Conservation (phyloP, 495 filamentous ascomycete species). For the Neurospora sp. region DNA sequence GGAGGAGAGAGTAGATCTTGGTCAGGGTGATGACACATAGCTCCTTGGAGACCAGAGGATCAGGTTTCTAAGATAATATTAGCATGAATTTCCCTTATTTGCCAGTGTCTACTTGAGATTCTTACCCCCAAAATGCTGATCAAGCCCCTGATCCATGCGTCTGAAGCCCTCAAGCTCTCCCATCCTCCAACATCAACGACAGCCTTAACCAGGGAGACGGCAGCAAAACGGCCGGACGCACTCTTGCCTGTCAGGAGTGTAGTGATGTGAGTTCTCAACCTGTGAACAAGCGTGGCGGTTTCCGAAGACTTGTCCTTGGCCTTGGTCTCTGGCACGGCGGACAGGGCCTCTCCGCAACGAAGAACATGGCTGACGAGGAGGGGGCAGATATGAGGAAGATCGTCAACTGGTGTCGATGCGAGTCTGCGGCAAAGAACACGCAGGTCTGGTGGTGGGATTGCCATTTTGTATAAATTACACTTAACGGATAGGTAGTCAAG, state of each 20-base stretch:
- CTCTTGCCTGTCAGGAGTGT: conserved; percentile 64
- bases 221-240: conserved; percentile 63
- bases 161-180: conserved; percentile 60
- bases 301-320: conserved; percentile 49
- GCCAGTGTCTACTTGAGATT: not conserved
- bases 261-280: conserved; percentile 65
- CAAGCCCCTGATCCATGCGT: conserved; percentile 62
- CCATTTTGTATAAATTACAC: not conserved
- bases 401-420: conserved; percentile 48
- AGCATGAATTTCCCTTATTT: not conserved
- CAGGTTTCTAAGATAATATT: conserved; percentile 52
- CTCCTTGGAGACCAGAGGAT: conserved; percentile 60
- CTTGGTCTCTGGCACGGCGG: conserved; percentile 37
- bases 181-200: conserved; percentile 70
- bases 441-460: conserved; percentile 34
- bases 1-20: conserved; percentile 71
- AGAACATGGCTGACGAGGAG: conserved; percentile 49
- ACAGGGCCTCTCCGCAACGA: conserved; percentile 50
- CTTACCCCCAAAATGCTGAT: conserved; percentile 59
- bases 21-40: conserved; percentile 65
- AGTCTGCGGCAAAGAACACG: conserved; percentile 58
- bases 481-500: not conserved
- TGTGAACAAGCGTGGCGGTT: conserved; percentile 56
- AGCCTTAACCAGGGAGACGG: conserved; percentile 68
- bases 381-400: conserved; percentile 54